A percentile compares a stretch with the other conserved stretches of the same genome.
Conservation (phyloP, 1,284 basidiomycete genomes). For the Porogramme epimiltina region DNA sequence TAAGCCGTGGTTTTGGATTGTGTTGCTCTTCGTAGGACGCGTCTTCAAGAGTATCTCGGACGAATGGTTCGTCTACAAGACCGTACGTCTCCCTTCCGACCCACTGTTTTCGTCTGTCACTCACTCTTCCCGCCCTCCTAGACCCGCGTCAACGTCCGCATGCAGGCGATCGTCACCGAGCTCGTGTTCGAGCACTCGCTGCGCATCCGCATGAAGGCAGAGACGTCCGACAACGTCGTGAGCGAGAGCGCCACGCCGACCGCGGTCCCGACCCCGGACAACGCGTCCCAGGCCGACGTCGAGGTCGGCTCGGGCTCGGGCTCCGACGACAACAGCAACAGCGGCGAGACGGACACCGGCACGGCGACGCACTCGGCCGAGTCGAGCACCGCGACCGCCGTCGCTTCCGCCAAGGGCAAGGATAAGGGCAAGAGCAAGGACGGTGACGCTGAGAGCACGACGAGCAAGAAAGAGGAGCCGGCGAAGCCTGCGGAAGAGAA, state of each 20-base stretch:
- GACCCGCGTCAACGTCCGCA: conserved; percentile 40
- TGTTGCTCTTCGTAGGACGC: conserved; percentile 61
- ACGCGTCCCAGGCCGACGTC: conserved; percentile 19
- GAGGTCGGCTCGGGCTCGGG: not conserved
- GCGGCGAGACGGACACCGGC: conserved; percentile 19
- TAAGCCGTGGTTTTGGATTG: conserved; percentile 64
- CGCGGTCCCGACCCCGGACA: conserved; percentile 29
- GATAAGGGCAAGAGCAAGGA: conserved; percentile 23
- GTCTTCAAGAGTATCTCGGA: conserved; percentile 39
- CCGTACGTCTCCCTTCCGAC: conserved; percentile 9
- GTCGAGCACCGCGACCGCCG: conserved; percentile 2
- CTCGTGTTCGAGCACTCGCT: conserved; percentile 60
- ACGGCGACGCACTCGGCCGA: conserved; percentile 9
- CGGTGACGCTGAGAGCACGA: not conserved
- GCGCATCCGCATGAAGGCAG: conserved; percentile 50
- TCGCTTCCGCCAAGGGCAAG: not conserved
- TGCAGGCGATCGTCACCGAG: conserved; percentile 55
- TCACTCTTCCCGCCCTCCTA: conserved; percentile 38
- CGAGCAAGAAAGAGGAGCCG: conserved; percentile 3
- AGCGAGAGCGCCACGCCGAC: conserved; percentile 14
- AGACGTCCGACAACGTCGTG: conserved; percentile 10
- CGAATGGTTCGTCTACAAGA: conserved; percentile 42
- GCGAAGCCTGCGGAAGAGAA: conserved; percentile 8
- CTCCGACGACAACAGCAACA: conserved; percentile 9
- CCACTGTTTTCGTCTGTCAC: too few species aligned